Conservation (phyloP, 202 grass and related monocot species). For the Carex arenaria region DNA sequence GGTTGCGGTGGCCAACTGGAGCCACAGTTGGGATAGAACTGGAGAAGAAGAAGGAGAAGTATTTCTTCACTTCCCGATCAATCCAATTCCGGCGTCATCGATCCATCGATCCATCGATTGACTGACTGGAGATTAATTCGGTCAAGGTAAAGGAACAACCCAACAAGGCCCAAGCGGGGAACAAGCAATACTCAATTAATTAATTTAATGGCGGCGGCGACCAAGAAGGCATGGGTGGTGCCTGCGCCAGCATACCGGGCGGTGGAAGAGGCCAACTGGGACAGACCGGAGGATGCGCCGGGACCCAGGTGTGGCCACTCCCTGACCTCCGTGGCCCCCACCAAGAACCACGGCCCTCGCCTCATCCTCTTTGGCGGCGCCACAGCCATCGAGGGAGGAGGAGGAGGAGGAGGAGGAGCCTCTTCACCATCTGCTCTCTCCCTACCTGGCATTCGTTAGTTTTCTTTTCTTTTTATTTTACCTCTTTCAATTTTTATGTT, state of each 20-base stretch:
- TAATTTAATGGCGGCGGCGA: constrained; percentile 20
- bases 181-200: background rate
- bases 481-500: background rate
- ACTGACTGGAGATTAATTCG: too few species aligned
- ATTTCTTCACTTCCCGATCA: too few species aligned
- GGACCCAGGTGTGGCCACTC: constrained; percentile 76
- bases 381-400: constrained; percentile 75
- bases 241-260: constrained; percentile 64
- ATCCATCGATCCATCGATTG: too few species aligned
- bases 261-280: constrained; percentile 36
- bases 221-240: constrained; percentile 57
- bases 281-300: constrained; percentile 59
- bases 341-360: constrained; percentile 75
- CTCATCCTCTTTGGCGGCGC: constrained; percentile 98
- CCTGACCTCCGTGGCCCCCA: constrained; percentile 70
- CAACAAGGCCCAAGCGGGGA: too few species aligned
- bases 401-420: constrained; percentile 7
- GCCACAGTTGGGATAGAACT: too few species aligned
- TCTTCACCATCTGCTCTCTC: background rate
- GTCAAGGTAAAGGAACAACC: too few species aligned
- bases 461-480: background rate
- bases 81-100: too few species aligned
- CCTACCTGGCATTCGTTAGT: constrained; percentile 79
- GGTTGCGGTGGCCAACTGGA: too few species aligned
- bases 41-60: too few species aligned